Base-by-base conservation (phyloP, 2,329 filamentous ascomycete species). In the Nannizziopsis arthrosporioides region DNA sequence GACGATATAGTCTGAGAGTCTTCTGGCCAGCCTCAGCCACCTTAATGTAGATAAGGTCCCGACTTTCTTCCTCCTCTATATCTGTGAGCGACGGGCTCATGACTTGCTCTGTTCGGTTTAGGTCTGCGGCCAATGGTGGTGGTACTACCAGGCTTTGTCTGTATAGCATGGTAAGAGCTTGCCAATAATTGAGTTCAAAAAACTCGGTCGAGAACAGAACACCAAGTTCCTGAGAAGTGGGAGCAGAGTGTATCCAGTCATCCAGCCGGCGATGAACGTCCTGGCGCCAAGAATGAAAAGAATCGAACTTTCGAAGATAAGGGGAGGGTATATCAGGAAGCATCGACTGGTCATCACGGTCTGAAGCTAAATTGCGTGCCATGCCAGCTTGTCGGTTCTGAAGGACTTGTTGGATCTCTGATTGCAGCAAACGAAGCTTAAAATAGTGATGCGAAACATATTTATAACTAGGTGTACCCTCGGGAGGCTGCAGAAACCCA, bases 131-230 rank as follows among this genome's bases (percentile, higher is more conserved):
- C 50, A 96, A 80, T 59, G 88, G 80, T 36, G 84, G 79, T 0
- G 90, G 90, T 14, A 94, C 85, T 42, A 85, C 84, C 52, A 94
- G 67, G 63, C 88, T 92, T 65, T 94, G 90, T 48, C 90, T 76
- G 63, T 96, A 96, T 15, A 96, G 76, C 82, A 95, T 88, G 56
- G 95, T 93, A 52, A 96, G 81, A 2, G 88, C 87, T 63, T 95
- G 90, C 89, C 90, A 96, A 66, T 96, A 96, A 64, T 96, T 96
- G 52, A 96, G 74, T 58, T 95, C 87, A 3, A 95, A 68, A 58
- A 96, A 94, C 48, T 94, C 84, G 1, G 85, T 81, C 0, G 85
- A 88, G 63, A 96, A 96, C 3, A 80, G 80, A 2, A 96, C 92
- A 1, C 89, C 89, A 0, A 86, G 94, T 50, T 92, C 80, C 17